Evolutionary conservation across 2,329 filamentous ascomycete genomes (phyloP).

Genomic region (Hypoxylon sp.): DNA sequence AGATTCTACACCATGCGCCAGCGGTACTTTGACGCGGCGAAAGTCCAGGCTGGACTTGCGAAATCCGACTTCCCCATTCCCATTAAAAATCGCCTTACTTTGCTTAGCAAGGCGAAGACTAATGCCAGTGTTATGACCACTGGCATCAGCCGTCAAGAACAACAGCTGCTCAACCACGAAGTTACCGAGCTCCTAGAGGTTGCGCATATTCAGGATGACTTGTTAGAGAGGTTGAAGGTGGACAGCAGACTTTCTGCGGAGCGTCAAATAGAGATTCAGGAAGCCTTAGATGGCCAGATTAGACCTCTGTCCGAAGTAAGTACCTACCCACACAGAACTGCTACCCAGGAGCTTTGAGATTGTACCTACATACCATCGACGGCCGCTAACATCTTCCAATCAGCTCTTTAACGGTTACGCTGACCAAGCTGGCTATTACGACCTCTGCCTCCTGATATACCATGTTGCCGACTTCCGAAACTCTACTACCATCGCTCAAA

Average conservation of each 20-base stretch:
- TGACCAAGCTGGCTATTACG: conserved; percentile 91
- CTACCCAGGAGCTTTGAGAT: neutral
- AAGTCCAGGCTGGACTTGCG: conserved; percentile 86
- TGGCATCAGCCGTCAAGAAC: conserved; percentile 81
- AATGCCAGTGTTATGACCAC: conserved; percentile 88
- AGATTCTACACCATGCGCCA: conserved; percentile 89
- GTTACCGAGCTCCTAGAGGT: conserved; percentile 90
- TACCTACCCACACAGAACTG: conserved; percentile 33
- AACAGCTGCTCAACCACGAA: conserved; percentile 86
- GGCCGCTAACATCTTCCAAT: conserved; percentile 24
- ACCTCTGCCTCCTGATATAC: conserved; percentile 93
- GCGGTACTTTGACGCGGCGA: conserved; percentile 86
- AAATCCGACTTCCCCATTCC: conserved; percentile 82
- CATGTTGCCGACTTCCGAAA: conserved; percentile 92
- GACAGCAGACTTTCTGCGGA: conserved; percentile 77
- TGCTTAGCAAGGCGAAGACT: conserved; percentile 89
- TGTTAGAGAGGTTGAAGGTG: conserved; percentile 80
- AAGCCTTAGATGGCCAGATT: conserved; percentile 81
- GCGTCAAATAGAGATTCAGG: conserved; percentile 72
- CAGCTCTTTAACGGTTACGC: conserved; percentile 94
- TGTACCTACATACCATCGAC: neutral
- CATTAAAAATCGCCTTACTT: conserved; percentile 88
- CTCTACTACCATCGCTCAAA: conserved; percentile 82
- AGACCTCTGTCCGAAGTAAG: conserved; percentile 80
- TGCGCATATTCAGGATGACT: conserved; percentile 93